phyloP scores from a whole-genome alignment of 225 moss, liverwort and hornwort genomes.

The Pseudoscleropodium purum region DNA sequence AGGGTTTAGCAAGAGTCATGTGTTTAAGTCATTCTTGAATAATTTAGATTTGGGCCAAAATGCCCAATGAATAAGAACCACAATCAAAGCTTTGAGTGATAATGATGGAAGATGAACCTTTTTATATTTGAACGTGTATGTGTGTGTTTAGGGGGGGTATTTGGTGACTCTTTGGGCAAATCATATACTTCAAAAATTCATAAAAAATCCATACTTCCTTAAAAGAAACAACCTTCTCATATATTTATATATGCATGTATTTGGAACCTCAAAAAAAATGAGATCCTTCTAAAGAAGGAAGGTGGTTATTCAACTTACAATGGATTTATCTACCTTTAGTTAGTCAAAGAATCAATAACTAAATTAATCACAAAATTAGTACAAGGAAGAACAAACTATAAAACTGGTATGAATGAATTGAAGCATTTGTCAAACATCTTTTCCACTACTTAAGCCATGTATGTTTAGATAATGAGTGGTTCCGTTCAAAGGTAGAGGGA shows the following conservation, averaged over 20 bases:
- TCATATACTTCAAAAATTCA: background rate
- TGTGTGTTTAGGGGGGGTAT: no score
- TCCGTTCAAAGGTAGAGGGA: background rate
- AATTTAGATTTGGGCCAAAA: background rate
- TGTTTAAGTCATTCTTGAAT: background rate
- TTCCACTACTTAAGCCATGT: background rate
- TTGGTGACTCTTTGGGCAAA: accelerated
- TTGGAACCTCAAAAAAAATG: no score
- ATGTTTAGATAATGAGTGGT: background rate
- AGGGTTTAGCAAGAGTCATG: background rate
- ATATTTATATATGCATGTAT: no score
- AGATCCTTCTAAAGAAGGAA: no score
- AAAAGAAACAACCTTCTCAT: background rate
- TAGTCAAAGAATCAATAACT: background rate
- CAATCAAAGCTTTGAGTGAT: background rate
- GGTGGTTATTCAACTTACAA: background rate
- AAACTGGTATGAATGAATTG: background rate
- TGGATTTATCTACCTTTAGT: background rate
- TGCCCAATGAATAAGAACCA: background rate
- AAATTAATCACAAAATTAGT: background rate
- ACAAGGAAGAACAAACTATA: background rate
- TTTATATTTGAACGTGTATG: no score
- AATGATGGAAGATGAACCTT: background rate
- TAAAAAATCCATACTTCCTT: no score
- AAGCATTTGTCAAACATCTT: background rate